Base-by-base conservation (phyloP, 2,329 filamentous ascomycete genomes). In the Aspergillus fischeri region DNA sequence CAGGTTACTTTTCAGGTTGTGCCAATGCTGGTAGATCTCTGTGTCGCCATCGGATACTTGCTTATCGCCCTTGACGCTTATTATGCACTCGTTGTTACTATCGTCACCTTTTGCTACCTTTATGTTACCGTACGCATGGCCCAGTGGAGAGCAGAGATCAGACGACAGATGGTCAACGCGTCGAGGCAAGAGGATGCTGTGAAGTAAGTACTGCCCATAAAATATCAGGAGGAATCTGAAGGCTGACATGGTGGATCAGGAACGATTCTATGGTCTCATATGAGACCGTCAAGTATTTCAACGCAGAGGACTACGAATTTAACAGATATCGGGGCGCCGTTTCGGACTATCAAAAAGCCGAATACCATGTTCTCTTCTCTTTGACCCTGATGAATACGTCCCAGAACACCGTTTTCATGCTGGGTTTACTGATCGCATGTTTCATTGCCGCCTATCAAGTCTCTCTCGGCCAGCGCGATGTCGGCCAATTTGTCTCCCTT, bases 201-300 rank as follows among this genome's bases (percentile, higher is more conserved):
- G 65, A 97, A 97, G 82, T 84, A 72, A 75, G 81, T 78, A 24
- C 21, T 10, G 28, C 24, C 41, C 8, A 11, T 44, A 9, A 17
- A 44, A 44, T 21, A 24, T 24, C 21, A 24, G 14, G 44, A 27
- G 20, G 44, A 47, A 6, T 27, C 7, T 24, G 24, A 47, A 25
- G 42, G 47, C 55, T 55, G 35, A 56, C 44, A 52, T 28, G 28
- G 57, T 52, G 21, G 14, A 28, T 11, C 60, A 84, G 81, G 77
- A 97, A 97, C 71, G 94, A 99, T 73, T 97, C 94, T 0, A 94
- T 99, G 79, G 92, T 94, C 60, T 96, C 92, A n/a, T 99, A 97
- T 73, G 94, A 99, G 77, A 93, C 90, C 1, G 90, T 93, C 70
- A 94, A 93, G 71, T 93, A 93, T 68, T 94, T 94, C 80, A 93